Evolutionary conservation across 2,329 filamentous ascomycete genomes (phyloP).

Genomic region (Alternaria sp.): DNA sequence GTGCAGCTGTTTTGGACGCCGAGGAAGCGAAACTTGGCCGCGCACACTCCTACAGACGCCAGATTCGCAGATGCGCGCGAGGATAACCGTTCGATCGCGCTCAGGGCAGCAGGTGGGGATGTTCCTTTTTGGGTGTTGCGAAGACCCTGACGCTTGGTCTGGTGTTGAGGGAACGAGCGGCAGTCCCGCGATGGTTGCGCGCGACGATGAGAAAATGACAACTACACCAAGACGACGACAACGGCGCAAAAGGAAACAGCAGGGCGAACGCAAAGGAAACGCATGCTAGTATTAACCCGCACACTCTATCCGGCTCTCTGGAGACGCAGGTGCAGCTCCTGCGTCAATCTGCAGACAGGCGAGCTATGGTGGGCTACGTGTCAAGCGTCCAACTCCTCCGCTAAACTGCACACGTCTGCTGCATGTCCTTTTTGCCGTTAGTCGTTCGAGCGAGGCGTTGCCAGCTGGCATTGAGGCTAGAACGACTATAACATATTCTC

Average conservation of each 20-base stretch:
- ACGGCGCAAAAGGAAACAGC: conserved; percentile 29
- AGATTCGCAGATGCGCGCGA: conserved; percentile 28
- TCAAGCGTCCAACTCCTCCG: conserved; percentile 45
- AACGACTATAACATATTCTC: conserved; percentile 30
- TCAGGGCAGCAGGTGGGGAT: conserved; percentile 15
- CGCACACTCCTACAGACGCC: conserved; percentile 22
- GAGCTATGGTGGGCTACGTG: conserved; percentile 49
- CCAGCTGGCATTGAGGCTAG: conserved; percentile 49
- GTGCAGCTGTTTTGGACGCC: conserved; percentile 46
- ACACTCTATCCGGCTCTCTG: conserved; percentile 43
- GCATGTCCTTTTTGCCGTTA: conserved; percentile 41
- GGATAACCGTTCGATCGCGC: conserved; percentile 25
- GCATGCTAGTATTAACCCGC: conserved; percentile 47
- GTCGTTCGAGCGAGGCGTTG: conserved; percentile 43
- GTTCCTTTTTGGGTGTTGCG: conserved; percentile 23
- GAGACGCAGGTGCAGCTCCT: conserved; percentile 51
- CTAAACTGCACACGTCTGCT: conserved; percentile 45
- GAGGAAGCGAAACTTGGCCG: conserved; percentile 39
- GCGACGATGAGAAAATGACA: conserved; percentile 16
- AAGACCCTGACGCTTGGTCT: conserved; percentile 13
- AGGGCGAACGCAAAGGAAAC: conserved; percentile 38
- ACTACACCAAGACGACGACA: conserved; percentile 16
- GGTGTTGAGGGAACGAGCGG: conserved; percentile 36
- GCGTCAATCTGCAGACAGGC: conserved; percentile 52
- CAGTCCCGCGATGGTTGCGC: conserved; percentile 30